These are phyloP conservation scores for Rhexocercosporidium sp. DNA, from an alignment of 2,329 filamentous ascomycete species.

Conservation along the genomic window DNA sequence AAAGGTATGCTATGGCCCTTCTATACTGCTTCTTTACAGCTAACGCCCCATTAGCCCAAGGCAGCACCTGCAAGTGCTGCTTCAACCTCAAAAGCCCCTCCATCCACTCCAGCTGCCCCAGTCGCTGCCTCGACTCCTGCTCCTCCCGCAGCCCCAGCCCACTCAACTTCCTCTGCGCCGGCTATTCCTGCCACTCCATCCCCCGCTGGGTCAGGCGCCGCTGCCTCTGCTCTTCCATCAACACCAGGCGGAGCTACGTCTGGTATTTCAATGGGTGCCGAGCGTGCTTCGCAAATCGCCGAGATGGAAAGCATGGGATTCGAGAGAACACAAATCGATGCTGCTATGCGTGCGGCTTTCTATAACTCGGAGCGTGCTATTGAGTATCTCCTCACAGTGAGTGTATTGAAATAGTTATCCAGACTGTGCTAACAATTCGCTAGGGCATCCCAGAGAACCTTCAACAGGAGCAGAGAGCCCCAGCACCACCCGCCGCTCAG, in stretches of 20 bases:
- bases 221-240: conserved; percentile 53
- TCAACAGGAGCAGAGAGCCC: conserved; percentile 68
- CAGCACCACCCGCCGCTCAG: conserved; percentile 51
- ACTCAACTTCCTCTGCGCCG: conserved; percentile 55
- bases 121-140: conserved; percentile 60
- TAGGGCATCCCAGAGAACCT: conserved; percentile 91
- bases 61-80: conserved; percentile 53
- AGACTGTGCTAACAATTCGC: conserved; percentile 22
- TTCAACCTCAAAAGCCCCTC: conserved; percentile 59
- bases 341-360: conserved; percentile 94
- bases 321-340: conserved; percentile 83
- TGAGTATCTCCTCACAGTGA: conserved; percentile 88
- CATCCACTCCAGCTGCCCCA: conserved; percentile 66
- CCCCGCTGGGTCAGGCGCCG: conserved; percentile 52
- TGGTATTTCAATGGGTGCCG: conserved; percentile 83
- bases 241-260: conserved; percentile 70
- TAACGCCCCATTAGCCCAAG: conserved; percentile 67
- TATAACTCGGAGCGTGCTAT: conserved; percentile 97
- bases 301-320: conserved; percentile 99
- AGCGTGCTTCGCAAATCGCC: conserved; percentile 80
- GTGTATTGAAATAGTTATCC: conserved; percentile 41
- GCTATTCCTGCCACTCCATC: conserved; percentile 55
- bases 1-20: conserved; percentile 67
- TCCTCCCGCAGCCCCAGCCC: conserved; percentile 66
- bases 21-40: conserved; percentile 12